Evolutionary conservation across 257 asterid species (phyloP).

Genomic region (Solanum chilense): DNA sequence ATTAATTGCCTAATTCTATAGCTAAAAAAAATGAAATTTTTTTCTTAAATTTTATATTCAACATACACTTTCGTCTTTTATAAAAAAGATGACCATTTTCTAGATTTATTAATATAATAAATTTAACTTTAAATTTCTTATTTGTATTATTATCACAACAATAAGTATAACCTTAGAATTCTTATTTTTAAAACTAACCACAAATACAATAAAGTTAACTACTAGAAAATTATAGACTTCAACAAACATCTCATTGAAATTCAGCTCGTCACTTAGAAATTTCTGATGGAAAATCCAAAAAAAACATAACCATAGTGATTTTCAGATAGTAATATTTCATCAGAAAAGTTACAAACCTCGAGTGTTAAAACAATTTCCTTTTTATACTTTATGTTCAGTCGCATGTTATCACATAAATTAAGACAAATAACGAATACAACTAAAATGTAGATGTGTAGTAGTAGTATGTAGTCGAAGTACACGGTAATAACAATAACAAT

Average conservation of each 20-base stretch:
- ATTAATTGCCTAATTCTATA: not conserved
- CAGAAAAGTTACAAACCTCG: not conserved
- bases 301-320: not conserved
- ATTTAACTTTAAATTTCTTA: not conserved
- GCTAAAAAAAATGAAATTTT: rapidly evolving
- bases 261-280: not conserved
- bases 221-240: not conserved
- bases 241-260: not conserved
- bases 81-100: not conserved
- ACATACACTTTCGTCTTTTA: not conserved
- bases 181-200: not conserved
- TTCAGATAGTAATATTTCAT: not conserved
- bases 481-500: not conserved
- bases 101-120: not conserved
- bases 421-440: not conserved
- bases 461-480: not conserved
- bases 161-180: not conserved
- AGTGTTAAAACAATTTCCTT: not conserved
- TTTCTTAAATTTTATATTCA: not conserved
- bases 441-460: too few species aligned
- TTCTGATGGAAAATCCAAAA: not conserved
- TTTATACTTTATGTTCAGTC: not conserved
- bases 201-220: not conserved
- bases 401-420: not conserved
- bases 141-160: not conserved